phyloP scores from a whole-genome alignment of 139 green algal species.

The Picochlorum sp. region DNA sequence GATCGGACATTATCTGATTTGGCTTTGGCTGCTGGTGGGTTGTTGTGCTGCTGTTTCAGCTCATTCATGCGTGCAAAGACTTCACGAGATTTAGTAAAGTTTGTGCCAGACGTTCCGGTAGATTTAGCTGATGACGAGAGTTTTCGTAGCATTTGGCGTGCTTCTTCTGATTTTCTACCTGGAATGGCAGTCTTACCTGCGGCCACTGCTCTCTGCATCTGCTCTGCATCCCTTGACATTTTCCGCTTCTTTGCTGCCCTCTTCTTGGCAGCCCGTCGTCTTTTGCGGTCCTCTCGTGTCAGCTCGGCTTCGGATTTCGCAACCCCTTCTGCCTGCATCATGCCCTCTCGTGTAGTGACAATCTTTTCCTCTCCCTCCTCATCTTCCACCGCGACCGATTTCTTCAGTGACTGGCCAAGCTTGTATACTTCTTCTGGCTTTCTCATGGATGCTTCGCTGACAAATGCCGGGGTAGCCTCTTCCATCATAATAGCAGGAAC shows the following conservation, averaged over 20 bases:
- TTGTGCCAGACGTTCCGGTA: slow-evolving; percentile 8
- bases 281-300: slow-evolving; percentile 56
- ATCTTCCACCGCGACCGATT: not conserved
- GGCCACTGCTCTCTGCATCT: slow-evolving; percentile 14
- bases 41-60: slow-evolving; percentile 4
- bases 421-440: slow-evolving; percentile 60
- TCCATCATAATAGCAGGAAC: slow-evolving; percentile 64
- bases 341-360: slow-evolving; percentile 16
- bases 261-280: slow-evolving; percentile 60
- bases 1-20: not conserved
- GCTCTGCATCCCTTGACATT: slow-evolving; percentile 20
- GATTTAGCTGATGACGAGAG: slow-evolving; percentile 12
- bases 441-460: slow-evolving; percentile 45
- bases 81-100: slow-evolving; percentile 42
- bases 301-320: slow-evolving; percentile 58
- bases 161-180: slow-evolving; percentile 41
- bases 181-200: slow-evolving; percentile 31
- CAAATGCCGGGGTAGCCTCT: slow-evolving; percentile 23
- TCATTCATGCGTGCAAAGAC: slow-evolving; percentile 65
- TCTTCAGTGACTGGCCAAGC: not conserved
- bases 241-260: slow-evolving; percentile 43
- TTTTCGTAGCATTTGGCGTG: slow-evolving; percentile 11
- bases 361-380: slow-evolving; percentile 3
- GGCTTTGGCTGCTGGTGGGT: not conserved
- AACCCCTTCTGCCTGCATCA: slow-evolving; percentile 10